A percentile compares a stretch with the other conserved stretches of the same genome.
Evolutionary conservation across 2,329 filamentous ascomycete species (phyloP).

Genomic region (Huntiella bhutanensis): DNA sequence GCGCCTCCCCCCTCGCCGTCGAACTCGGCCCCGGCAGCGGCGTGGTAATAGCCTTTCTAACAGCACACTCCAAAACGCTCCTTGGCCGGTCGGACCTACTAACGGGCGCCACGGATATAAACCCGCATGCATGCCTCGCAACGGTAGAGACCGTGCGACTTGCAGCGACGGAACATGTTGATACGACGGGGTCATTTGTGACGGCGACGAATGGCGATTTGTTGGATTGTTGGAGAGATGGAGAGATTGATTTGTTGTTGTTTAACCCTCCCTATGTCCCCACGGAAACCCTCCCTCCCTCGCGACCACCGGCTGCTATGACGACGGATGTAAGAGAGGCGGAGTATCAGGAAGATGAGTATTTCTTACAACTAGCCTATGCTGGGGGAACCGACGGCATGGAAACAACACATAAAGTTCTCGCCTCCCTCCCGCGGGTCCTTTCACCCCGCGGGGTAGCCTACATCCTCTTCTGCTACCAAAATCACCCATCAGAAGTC

Average conservation of each 20-base stretch:
- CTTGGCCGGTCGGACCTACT: constrained; percentile 55
- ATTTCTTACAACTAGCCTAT: constrained; percentile 69
- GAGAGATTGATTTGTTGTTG: constrained; percentile 59
- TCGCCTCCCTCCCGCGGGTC: constrained; percentile 47
- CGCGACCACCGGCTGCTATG: constrained; percentile 19
- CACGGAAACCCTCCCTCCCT: constrained; percentile 49
- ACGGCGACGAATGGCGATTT: constrained; percentile 56
- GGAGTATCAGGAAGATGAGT: constrained; percentile 61
- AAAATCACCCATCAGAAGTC: constrained; percentile 67
- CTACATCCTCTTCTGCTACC: constrained; percentile 75
- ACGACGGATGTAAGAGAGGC: constrained; percentile 14
- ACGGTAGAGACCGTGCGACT: constrained; percentile 46
- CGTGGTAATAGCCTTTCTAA: constrained; percentile 75
- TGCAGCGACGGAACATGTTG: constrained; percentile 12
- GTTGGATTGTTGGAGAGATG: constrained; percentile 30
- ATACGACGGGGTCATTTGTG: constrained; percentile 29
- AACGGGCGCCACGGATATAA: constrained; percentile 67
- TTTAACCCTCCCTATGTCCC: constrained; percentile 98
- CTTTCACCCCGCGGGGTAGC: constrained; percentile 55
- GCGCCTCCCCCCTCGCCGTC: constrained; percentile 43
- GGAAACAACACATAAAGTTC: constrained; percentile 71
- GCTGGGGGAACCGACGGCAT: constrained; percentile 81
- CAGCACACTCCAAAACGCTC: constrained; percentile 52
- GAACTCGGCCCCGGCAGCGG: constrained; percentile 87
- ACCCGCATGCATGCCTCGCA: constrained; percentile 61